Base-by-base conservation (phyloP, 1,139 yeast species). In the Tardiomyces blankii region DNA sequence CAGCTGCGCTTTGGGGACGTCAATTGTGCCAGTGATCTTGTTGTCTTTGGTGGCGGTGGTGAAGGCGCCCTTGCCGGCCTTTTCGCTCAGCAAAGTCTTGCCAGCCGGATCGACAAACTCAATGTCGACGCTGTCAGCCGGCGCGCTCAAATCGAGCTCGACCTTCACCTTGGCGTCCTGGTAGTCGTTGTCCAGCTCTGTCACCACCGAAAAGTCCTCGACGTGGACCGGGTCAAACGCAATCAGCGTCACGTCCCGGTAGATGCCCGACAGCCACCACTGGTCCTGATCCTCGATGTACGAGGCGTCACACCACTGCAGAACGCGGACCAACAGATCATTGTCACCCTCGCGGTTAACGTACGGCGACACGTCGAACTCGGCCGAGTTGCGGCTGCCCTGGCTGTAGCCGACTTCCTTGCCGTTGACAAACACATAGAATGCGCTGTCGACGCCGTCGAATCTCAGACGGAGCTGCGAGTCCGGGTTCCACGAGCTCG, bases 221-320 rank as follows among this genome's bases (percentile, higher is more conserved):
- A 56, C 48, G 40, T 53, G 52, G 18, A 38, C 14, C 21, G 25
- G 28, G 27, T 49, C 48, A 42, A 47, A 50, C 18, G 48, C 43
- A 39, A 52, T 46, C 12, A 54, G 30, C 18, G 47, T 42, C 12
- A 56, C 59, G 42, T 56, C 59, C 27, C 59, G 44, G 48, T 54
- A 56, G 11, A 56, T 64, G 1, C 68, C 68, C 38, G 66, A 61
- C 23, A 64, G 51, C 66, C 68, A 63, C 67, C 68, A 64, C 48
- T 62, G 66, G 45, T 65, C 69, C 52, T 65, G 68, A 48, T 65
- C 69, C 48, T 65, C 69, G 39, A 66, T 59, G 46, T 61, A 65
- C 21, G 60, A 53, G 2, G 66, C 62, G 35, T 59, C 59, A 6
- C 64, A 59, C 64, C 66, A 65, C 50, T 64, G 67, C 35, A 58